Evolutionary conservation across 176 grass and related monocot species (phyloP).

Genomic region (Tillandsia leiboldiana): DNA sequence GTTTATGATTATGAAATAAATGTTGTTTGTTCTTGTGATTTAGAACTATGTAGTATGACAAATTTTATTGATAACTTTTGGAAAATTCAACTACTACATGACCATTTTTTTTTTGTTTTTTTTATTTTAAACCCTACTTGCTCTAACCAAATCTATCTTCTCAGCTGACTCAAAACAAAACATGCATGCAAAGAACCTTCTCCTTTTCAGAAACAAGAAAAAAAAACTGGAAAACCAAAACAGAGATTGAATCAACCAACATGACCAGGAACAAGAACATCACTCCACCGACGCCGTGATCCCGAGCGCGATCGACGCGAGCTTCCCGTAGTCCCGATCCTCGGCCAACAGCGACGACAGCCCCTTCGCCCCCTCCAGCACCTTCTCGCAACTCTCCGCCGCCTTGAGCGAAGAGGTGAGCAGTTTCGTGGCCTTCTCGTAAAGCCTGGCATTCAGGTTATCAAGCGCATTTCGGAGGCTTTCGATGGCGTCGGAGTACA

Average conservation of each 20-base stretch:
- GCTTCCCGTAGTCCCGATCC: conserved; percentile 37
- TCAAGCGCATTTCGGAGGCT: conserved; percentile 40
- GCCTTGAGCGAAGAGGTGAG: conserved; percentile 27
- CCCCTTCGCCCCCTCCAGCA: conserved; percentile 27
- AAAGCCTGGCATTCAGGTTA: conserved; percentile 29
- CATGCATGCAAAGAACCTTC: too few relatives aligned
- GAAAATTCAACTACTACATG: too few relatives aligned
- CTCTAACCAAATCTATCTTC: not conserved
- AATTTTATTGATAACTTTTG: too few relatives aligned
- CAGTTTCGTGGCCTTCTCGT: conserved; percentile 33
- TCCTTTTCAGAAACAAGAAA: not conserved
- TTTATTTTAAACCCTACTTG: not conserved
- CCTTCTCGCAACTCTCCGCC: conserved; percentile 46
- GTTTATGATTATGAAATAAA: too few relatives aligned
- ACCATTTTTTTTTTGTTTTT: too few relatives aligned
- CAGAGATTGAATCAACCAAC: not conserved
- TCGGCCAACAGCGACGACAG: conserved; percentile 8
- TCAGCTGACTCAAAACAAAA: conserved; percentile 3
- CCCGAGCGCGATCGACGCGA: conserved; percentile 21
- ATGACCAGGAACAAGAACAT: not conserved
- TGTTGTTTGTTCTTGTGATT: too few relatives aligned
- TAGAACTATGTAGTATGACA: too few relatives aligned
- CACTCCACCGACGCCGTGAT: conserved; percentile 22
- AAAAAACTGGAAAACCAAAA: not conserved
- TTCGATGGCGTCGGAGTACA: conserved; percentile 29